Conservation (phyloP, 2,329 filamentous ascomycete genomes). For the Pseudocercospora vitis region DNA sequence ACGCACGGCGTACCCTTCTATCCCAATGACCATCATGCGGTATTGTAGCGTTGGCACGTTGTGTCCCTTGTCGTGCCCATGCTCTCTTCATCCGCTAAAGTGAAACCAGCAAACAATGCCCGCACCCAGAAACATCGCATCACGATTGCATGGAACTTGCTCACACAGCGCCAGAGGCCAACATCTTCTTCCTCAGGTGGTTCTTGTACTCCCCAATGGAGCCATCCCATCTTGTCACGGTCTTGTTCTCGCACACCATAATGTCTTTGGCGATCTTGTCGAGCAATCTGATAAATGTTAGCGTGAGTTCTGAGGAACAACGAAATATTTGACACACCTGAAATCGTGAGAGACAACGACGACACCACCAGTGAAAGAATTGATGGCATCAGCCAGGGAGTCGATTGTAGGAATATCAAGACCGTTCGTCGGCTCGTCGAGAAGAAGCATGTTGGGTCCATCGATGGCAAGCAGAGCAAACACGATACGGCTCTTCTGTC, state of each 20-base stretch:
- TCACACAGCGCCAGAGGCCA: conserved; percentile 73
- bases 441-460: conserved; percentile 91
- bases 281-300: conserved; percentile 66
- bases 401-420: conserved; percentile 98
- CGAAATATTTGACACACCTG: conserved; percentile 62
- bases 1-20: conserved; percentile 13
- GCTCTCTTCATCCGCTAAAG: conserved; percentile 11
- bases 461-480: conserved; percentile 96
- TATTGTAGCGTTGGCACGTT: conserved; percentile 9
- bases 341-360: conserved; percentile 99
- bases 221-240: conserved; percentile 85
- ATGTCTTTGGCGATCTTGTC: conserved; percentile 99
- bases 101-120: conserved; percentile 1
- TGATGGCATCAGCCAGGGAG: conserved; percentile 94
- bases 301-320: conserved; percentile 25
- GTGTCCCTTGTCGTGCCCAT: conserved; percentile 10
- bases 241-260: conserved; percentile 98
- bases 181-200: conserved; percentile 98
- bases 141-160: too few relatives aligned
- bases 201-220: conserved; percentile 95
- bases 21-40: conserved; percentile 12
- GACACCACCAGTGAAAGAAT: conserved; percentile 92
- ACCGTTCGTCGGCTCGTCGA: conserved; percentile 99
- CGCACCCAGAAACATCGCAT: conserved; percentile 7
- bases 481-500: conserved; percentile 96